These are phyloP conservation scores for Stentor roeselii DNA, from an alignment of 73 alveolate species.

Conservation along the genomic window DNA sequence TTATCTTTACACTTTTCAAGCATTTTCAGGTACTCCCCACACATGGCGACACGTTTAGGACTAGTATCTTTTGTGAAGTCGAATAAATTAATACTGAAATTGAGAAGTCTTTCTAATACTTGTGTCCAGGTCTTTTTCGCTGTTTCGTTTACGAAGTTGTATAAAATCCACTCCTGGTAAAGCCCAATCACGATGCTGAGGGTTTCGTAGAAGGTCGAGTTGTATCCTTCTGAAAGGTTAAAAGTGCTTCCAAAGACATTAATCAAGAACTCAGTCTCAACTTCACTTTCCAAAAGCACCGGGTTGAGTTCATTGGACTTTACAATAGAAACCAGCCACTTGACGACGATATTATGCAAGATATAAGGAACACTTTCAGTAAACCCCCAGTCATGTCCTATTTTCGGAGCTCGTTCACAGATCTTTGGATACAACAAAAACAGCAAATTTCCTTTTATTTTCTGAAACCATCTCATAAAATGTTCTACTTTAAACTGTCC, in stretches of 20 bases:
- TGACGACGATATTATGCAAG: neutral
- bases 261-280: constrained; percentile 2
- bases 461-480: neutral
- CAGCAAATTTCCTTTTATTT: neutral
- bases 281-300: neutral
- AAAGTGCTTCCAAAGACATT: neutral
- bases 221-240: constrained; percentile 3
- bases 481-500: neutral
- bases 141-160: neutral
- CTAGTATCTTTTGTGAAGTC: neutral
- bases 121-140: neutral
- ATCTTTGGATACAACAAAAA: neutral
- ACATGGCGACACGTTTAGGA: neutral
- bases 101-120: neutral
- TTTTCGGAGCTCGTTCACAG: neutral
- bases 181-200: neutral
- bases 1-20: neutral
- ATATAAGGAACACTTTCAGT: neutral
- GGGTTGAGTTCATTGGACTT: neutral
- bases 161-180: neutral
- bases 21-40: neutral
- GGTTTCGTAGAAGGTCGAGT: neutral
- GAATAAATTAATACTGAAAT: neutral
- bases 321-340: neutral
- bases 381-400: neutral